Evolutionary conservation across 345 rosid genomes (phyloP).

Genomic region (Salix suchowensis): DNA sequence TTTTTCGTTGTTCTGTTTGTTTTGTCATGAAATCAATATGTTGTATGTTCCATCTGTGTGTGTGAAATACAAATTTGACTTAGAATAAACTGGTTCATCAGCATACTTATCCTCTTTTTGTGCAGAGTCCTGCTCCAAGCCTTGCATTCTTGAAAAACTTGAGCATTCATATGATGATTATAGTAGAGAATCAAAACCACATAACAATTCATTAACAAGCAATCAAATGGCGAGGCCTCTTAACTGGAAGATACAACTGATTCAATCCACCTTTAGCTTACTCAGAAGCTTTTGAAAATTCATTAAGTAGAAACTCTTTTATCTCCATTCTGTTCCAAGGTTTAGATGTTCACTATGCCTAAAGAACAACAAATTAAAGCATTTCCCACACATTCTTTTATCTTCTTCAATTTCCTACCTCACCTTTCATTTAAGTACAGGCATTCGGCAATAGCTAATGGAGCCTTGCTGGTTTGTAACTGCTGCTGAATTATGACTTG

Average conservation of each 20-base stretch:
- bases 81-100: not conserved
- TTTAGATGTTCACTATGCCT: too few relatives aligned
- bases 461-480: not conserved
- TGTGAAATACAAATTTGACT: not conserved
- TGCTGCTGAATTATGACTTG: not conserved
- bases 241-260: not conserved
- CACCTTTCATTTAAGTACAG: not conserved
- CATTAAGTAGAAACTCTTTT: not conserved
- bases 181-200: not conserved
- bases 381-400: too few relatives aligned
- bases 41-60: not conserved
- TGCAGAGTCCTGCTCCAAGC: not conserved
- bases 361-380: too few relatives aligned
- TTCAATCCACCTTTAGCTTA: not conserved
- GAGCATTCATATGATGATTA: not conserved
- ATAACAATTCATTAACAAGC: not conserved
- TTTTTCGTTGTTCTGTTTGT: not conserved
- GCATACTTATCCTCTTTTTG: not conserved
- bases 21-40: not conserved
- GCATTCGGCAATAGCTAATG: not conserved
- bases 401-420: not conserved
- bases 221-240: not conserved
- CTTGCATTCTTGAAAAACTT: not conserved
- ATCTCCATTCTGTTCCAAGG: not conserved
- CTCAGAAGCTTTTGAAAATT: not conserved